Evolutionary conservation across 305 asterid genomes (phyloP).

Genomic region (Caryopteris hybrid): DNA sequence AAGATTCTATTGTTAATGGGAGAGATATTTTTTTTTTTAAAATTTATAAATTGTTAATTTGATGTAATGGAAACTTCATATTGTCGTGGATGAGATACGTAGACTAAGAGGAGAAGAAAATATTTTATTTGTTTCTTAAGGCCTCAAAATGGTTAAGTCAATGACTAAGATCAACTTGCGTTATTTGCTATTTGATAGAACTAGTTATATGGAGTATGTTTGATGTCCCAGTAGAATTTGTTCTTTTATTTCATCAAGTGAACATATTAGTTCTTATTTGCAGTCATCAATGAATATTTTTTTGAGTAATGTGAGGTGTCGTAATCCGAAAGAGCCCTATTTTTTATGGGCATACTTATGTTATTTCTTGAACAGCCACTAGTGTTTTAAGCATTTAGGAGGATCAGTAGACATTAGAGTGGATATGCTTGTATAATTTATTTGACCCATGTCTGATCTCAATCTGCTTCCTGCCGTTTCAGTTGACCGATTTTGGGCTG

Average conservation of each 20-base stretch:
- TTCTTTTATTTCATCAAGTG: neutral
- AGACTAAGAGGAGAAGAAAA: neutral
- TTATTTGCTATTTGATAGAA: neutral
- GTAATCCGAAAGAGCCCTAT: constrained; percentile 8
- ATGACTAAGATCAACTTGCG: neutral
- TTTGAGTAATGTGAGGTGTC: neutral
- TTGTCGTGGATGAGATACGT: neutral
- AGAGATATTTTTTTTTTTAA: neutral
- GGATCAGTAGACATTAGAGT: constrained; percentile 9
- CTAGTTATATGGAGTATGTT: neutral
- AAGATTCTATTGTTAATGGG: constrained; percentile 5
- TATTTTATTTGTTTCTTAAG: neutral
- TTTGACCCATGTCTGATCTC: constrained; percentile 23
- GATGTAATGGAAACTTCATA: neutral
- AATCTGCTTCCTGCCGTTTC: constrained; percentile 41
- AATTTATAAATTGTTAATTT: neutral
- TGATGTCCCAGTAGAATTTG: neutral
- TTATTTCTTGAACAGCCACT: constrained; percentile 9
- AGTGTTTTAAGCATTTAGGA: neutral
- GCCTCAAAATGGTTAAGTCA: neutral
- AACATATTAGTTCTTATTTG: neutral
- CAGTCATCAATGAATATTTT: neutral
- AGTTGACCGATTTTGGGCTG: constrained; percentile 99
- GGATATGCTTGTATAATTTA: neutral
- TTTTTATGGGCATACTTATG: neutral